phyloP scores from a whole-genome alignment of 768 basidiomycete genomes.

The Sporobolomyces phaffii region DNA sequence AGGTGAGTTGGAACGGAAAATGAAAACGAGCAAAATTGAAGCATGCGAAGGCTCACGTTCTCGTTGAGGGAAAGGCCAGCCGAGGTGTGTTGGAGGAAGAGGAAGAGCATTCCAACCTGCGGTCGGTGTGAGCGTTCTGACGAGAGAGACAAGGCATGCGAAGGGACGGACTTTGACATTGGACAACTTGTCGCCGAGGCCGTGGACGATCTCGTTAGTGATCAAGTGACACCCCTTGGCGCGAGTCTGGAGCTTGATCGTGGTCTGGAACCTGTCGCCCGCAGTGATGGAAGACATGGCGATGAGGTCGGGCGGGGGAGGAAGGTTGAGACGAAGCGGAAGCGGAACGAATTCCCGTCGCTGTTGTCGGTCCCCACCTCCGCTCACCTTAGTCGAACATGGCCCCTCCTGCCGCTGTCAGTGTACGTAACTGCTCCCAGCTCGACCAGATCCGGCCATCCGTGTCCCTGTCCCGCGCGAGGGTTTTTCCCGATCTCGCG shows the following conservation, averaged over 20 bases:
- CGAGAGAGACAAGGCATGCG: background rate
- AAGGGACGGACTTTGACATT: slow-evolving; percentile 61
- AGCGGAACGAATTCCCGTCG: background rate
- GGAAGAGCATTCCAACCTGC: slow-evolving; percentile 77
- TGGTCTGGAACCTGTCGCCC: slow-evolving; percentile 19
- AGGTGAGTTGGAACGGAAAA: background rate
- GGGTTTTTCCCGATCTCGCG: background rate
- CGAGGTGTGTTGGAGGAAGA: slow-evolving; percentile 80
- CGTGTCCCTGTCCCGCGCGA: too few species aligned
- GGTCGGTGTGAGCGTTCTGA: background rate
- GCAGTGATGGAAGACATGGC: slow-evolving; percentile 1
- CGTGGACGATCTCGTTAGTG: slow-evolving; percentile 64
- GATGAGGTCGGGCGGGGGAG: background rate
- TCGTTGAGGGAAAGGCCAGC: slow-evolving; percentile 79
- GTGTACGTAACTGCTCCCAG: background rate
- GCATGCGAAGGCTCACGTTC: slow-evolving; percentile 50
- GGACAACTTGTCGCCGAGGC: slow-evolving; percentile 65
- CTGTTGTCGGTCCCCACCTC: background rate
- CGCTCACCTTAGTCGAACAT: background rate
- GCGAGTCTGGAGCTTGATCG: slow-evolving; percentile 17
- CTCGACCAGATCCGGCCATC: background rate
- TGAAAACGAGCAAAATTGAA: background rate
- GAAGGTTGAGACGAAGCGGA: background rate
- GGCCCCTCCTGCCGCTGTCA: slow-evolving; percentile 13
- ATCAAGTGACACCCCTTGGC: slow-evolving; percentile 63